Percentiles rank a stretch among this genome's conserved stretches.
Conservation (phyloP, 2,329 filamentous ascomycete species). For the Fusarium denticulatum region DNA sequence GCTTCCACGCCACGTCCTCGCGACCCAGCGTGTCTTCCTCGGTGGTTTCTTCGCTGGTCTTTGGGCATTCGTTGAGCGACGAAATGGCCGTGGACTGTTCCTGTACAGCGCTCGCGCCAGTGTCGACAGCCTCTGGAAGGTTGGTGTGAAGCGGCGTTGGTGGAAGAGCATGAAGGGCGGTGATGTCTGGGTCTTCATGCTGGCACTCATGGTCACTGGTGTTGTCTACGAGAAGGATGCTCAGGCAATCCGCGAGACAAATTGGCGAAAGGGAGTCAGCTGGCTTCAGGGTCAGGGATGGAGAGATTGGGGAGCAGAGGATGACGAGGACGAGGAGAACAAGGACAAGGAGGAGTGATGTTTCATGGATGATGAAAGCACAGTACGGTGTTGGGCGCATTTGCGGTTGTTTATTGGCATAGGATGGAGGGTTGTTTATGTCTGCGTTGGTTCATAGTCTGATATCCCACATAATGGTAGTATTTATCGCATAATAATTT, state of each 20-base stretch:
- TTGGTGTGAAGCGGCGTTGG: constrained; percentile 89
- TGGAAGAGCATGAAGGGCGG: constrained; percentile 86
- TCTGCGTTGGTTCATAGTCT: constrained; percentile 7
- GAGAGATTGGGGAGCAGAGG: constrained; percentile 70
- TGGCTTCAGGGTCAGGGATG: constrained; percentile 81
- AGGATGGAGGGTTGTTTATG: constrained; percentile 18
- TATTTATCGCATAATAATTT: constrained; percentile 1
- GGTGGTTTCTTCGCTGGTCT: constrained; percentile 86
- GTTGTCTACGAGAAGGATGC: constrained; percentile 79
- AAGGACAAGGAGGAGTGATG: constrained; percentile 45
- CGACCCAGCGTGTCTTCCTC: constrained; percentile 89
- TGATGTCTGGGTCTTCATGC: constrained; percentile 85
- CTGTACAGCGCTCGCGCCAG: constrained; percentile 82
- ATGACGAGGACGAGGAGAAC: constrained; percentile 56
- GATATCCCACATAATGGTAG: constrained; percentile 32
- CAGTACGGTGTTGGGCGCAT: constrained; percentile 30
- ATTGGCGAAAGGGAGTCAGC: constrained; percentile 76
- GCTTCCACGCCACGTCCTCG: constrained; percentile 77
- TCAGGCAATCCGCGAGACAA: constrained; percentile 71
- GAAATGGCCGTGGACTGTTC: constrained; percentile 73
- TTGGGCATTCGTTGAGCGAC: constrained; percentile 82
- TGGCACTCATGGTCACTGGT: constrained; percentile 80
- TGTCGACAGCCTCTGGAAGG: constrained; percentile 88
- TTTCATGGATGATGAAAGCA: constrained; percentile 33
- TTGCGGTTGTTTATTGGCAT: not conserved